Evolutionary conservation across 495 filamentous ascomycete species (phyloP).

Genomic region (Podospora australis): DNA sequence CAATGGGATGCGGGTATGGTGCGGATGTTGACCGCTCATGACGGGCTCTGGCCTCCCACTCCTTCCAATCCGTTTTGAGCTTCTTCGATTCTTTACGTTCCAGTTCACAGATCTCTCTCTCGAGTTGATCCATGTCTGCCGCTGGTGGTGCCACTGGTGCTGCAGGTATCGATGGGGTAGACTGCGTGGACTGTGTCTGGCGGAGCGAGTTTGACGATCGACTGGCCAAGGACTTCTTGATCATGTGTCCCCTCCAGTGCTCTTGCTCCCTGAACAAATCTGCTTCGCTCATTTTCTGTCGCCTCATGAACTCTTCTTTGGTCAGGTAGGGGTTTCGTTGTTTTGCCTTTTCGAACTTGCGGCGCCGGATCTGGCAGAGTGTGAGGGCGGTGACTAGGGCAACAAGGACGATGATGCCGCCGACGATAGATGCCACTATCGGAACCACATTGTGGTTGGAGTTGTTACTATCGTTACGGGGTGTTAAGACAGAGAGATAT

Average conservation of each 20-base stretch:
- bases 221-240: constrained; percentile 41
- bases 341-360: constrained; percentile 11
- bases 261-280: constrained; percentile 31
- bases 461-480: neutral
- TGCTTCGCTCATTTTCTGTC: constrained; percentile 20
- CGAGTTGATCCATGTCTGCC: constrained; percentile 5
- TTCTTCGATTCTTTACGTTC: constrained; percentile 14
- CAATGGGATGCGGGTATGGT: constrained; percentile 20
- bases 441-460: constrained; percentile 15
- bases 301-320: constrained; percentile 13
- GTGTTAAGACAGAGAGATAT: neutral
- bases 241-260: constrained; percentile 34
- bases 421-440: constrained; percentile 28
- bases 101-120: constrained; percentile 10
- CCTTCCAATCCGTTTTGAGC: constrained; percentile 28
- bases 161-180: neutral
- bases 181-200: constrained; percentile 6
- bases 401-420: constrained; percentile 21
- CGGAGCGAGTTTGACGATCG: constrained; percentile 22
- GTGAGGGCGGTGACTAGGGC: constrained; percentile 20
- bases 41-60: constrained; percentile 24
- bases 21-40: constrained; percentile 21
- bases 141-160: neutral
- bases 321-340: constrained; percentile 16
- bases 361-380: constrained; percentile 18